Conservation (phyloP, 2,329 filamentous ascomycete genomes). For the Epicoccum nigrum region DNA sequence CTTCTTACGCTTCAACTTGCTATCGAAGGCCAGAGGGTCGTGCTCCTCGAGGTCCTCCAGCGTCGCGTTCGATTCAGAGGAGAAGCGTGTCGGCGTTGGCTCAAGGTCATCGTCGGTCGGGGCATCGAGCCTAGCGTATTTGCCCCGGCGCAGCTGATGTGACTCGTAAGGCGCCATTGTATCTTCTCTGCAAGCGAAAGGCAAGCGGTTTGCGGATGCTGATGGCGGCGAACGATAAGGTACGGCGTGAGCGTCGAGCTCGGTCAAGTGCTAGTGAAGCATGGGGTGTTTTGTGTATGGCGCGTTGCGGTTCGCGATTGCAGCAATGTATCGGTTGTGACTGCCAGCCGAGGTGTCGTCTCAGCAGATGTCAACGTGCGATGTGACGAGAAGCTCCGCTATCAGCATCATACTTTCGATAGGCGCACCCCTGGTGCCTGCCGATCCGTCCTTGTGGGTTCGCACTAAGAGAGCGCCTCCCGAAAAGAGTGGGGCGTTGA, state of each 20-base stretch:
- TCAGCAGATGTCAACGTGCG: background rate
- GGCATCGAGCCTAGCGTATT: slow-evolving; percentile 46
- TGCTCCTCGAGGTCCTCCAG: slow-evolving; percentile 53
- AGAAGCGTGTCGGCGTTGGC: slow-evolving; percentile 44
- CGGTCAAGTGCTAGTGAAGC: slow-evolving; percentile 12
- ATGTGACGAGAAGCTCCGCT: background rate
- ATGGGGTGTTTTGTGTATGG: slow-evolving; percentile 15
- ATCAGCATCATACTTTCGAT: too few species aligned
- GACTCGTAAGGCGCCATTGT: slow-evolving; percentile 38
- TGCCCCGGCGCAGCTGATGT: slow-evolving; percentile 46
- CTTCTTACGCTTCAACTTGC: slow-evolving; percentile 51
- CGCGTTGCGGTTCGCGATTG: background rate
- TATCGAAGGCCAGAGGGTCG: slow-evolving; percentile 53
- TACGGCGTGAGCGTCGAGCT: slow-evolving; percentile 18
- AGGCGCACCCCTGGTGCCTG: slow-evolving; percentile 16
- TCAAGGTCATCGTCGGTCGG: slow-evolving; percentile 38
- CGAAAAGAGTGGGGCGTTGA: slow-evolving; percentile 7
- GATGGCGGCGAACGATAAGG: slow-evolving; percentile 1
- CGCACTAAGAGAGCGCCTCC: slow-evolving; percentile 7
- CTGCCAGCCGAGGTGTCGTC: slow-evolving; percentile 1
- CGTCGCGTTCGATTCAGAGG: slow-evolving; percentile 45
- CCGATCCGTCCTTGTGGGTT: slow-evolving; percentile 7
- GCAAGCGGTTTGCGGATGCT: background rate
- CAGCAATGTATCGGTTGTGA: background rate
- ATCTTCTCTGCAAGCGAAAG: background rate